Conservation (phyloP, 208 protist genomes). For the Acanthamoeba polyphaga region DNA sequence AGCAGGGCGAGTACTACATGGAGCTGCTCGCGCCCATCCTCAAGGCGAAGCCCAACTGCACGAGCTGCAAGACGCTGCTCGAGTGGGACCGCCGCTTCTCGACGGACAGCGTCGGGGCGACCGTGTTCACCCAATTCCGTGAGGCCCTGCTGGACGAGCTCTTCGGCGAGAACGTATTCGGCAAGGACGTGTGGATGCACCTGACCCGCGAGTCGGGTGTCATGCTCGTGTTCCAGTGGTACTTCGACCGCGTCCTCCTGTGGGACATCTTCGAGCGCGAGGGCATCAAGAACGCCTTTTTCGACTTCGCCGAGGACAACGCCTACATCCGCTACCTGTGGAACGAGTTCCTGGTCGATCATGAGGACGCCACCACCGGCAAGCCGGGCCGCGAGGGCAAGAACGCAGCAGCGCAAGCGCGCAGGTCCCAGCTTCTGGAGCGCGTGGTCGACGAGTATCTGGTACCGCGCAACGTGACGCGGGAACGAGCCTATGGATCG, state of each 20-base stretch:
- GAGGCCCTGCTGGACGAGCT: background rate
- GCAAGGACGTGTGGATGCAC: background rate
- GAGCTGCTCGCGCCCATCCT: constrained; percentile 41
- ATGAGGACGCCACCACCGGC: background rate
- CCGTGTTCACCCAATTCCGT: background rate
- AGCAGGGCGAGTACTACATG: constrained; percentile 61
- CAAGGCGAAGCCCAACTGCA: background rate
- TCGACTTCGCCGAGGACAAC: constrained; percentile 20
- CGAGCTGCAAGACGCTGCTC: background rate
- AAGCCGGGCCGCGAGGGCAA: background rate
- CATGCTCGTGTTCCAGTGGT: constrained; percentile 57
- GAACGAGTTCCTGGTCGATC: background rate
- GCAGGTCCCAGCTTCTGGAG: background rate
- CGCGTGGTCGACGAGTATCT: background rate
- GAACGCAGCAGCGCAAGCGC: background rate
- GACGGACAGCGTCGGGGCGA: background rate
- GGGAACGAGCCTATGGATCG: background rate
- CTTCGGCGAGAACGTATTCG: constrained; percentile 50
- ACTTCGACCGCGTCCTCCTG: constrained; percentile 69
- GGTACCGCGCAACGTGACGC: background rate
- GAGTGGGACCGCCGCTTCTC: constrained; percentile 42
- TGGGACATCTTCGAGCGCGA: constrained; percentile 51
- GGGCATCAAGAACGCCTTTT: background rate
- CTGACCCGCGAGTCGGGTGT: background rate
- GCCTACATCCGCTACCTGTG: constrained; percentile 14